phyloP scores from a whole-genome alignment of 2,329 filamentous ascomycete species.

The Chalaropsis ovoidea region DNA sequence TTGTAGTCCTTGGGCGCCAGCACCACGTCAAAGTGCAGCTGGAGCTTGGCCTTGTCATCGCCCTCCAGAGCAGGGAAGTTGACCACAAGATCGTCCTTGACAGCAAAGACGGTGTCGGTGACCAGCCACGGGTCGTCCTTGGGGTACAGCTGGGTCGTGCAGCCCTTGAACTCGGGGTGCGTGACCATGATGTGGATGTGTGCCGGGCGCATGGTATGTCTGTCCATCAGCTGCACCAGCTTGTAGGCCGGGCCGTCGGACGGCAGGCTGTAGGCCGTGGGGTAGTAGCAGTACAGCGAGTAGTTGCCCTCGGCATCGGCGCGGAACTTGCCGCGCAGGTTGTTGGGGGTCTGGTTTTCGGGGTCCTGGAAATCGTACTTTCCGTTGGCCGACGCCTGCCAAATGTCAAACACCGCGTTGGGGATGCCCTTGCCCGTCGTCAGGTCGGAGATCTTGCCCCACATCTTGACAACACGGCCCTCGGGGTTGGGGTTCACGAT shows the following conservation, averaged over 20 bases:
- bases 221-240: slow-evolving; percentile 39
- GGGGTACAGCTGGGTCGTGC: slow-evolving; percentile 71
- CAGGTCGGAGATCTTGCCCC: slow-evolving; percentile 56
- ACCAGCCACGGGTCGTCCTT: slow-evolving; percentile 53
- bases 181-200: slow-evolving; percentile 48
- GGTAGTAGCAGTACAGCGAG: slow-evolving; percentile 64
- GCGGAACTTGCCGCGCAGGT: slow-evolving; percentile 66
- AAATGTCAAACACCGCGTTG: slow-evolving; percentile 63
- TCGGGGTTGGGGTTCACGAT: slow-evolving; percentile 51
- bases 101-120: slow-evolving; percentile 40
- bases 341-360: slow-evolving; percentile 59
- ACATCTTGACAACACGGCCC: slow-evolving; percentile 55
- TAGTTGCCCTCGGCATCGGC: slow-evolving; percentile 60
- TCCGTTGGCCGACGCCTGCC: slow-evolving; percentile 66
- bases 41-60: slow-evolving; percentile 33
- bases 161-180: slow-evolving; percentile 55
- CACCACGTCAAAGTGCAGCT: slow-evolving; percentile 38
- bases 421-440: slow-evolving; percentile 56
- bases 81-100: slow-evolving; percentile 44
- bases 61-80: slow-evolving; percentile 40
- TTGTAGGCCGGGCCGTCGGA: slow-evolving; percentile 45
- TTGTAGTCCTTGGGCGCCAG: slow-evolving; percentile 40
- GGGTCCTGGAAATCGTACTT: slow-evolving; percentile 70
- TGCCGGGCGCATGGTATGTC: slow-evolving; percentile 41
- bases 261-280: slow-evolving; percentile 62